Conservation (phyloP, 495 filamentous ascomycete species). For the Hypoxylon rickii region DNA sequence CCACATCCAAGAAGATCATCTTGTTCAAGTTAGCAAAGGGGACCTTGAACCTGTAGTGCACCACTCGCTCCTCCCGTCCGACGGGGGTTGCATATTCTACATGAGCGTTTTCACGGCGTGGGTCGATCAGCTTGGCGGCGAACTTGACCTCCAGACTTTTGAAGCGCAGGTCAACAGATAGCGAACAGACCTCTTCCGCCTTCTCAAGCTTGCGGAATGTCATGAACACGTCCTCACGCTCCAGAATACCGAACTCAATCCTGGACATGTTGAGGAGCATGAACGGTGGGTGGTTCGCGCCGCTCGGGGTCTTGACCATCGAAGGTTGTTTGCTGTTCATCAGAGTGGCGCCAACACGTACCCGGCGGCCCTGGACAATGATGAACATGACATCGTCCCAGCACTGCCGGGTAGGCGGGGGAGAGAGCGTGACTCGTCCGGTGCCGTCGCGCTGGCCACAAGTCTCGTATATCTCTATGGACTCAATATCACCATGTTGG, state of each 20-base stretch:
- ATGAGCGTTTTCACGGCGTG: slow-evolving; percentile 33
- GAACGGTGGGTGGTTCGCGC: no score
- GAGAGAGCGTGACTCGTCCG: slow-evolving; percentile 44
- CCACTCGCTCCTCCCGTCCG: slow-evolving; percentile 33
- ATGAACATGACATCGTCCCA: slow-evolving; percentile 26
- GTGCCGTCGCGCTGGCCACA: slow-evolving; percentile 2
- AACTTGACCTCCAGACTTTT: slow-evolving; percentile 53
- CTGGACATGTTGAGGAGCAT: slow-evolving; percentile 25
- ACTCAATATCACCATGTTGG: slow-evolving; percentile 37
- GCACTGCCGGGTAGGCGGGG: slow-evolving; percentile 37
- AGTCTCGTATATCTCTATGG: slow-evolving; percentile 41
- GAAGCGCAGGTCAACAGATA: slow-evolving; percentile 51
- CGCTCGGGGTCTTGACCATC: no score
- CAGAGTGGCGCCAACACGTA: no score
- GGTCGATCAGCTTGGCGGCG: slow-evolving; percentile 43
- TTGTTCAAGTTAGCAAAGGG: slow-evolving; percentile 65
- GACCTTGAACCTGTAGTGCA: slow-evolving; percentile 36
- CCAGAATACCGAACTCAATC: slow-evolving; percentile 58
- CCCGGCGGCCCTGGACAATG: slow-evolving; percentile 11
- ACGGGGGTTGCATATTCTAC: slow-evolving; percentile 20
- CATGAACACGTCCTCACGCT: slow-evolving; percentile 43
- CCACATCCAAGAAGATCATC: slow-evolving; percentile 53
- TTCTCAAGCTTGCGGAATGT: slow-evolving; percentile 56
- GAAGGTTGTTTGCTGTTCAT: no score
- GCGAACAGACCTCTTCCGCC: neutral